Evolutionary conservation across 2,329 filamentous ascomycete species (phyloP), one percentile per base, ranked within the genome.

Genomic region (Monilinia fructicola): DNA sequence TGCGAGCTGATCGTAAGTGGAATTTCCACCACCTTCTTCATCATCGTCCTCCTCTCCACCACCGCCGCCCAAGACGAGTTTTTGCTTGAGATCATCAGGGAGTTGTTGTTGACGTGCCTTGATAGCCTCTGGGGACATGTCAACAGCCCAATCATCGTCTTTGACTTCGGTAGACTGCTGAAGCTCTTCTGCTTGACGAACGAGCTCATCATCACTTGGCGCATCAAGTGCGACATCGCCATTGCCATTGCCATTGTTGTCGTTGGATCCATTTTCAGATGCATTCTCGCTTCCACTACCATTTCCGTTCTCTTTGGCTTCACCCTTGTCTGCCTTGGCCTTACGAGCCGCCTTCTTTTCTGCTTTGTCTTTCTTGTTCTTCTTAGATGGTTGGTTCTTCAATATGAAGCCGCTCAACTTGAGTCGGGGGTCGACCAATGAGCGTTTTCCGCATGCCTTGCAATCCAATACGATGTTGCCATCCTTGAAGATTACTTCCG

Each of bases 331-430:
- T 68, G 82, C 82, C 68, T 82, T 80, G 68, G 83, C 93, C 79
- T 90, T 93, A 78, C 93, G 92, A 76, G 92, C 90, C 78, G 95
- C 95, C 83, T 95, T 96, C 79, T 91, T 85, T 78, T 88, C 91
- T 66, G 92, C 90, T 85, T 97, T 98, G 84, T 97, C 92, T 82
- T 96, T 97, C 86, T 97, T 97, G 80, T 92, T 92, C 84, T 96
- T 96, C 84, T 96, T 96, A 81, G 87, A 88, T 74, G 92, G 90
- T 79, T 92, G 89, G 78, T 95, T 96, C 87, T 98, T 98, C 78
- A 98, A 82, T 78, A 99, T 97, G 84, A 97, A 99, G 70, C 92
- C 91, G 80, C 91, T 96, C 72, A 99, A 89, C 85, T 99, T 99
- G 79, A 96, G 88, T 77, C 93, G 92, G 72, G 93, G 84, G 76